Percentiles rank a stretch among this genome's conserved stretches.
Evolutionary conservation across 106 monocot species (phyloP).

Genomic region (Chionographis japonica): DNA sequence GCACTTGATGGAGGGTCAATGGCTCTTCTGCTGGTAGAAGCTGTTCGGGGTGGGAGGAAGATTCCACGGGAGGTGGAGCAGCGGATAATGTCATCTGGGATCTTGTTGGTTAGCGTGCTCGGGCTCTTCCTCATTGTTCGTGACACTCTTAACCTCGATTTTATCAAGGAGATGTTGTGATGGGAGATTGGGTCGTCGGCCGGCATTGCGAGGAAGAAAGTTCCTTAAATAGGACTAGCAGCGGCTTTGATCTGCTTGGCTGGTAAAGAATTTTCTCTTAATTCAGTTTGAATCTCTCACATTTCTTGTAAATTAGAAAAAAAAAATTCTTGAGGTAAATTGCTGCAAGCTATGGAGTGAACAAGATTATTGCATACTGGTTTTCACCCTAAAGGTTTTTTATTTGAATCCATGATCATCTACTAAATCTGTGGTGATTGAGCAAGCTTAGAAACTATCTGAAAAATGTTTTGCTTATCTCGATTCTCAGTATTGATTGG

Average conservation of each 20-base stretch:
- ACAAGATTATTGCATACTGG: no score
- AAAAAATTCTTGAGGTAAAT: background rate
- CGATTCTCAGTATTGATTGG: no score
- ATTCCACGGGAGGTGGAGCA: conserved; percentile 87
- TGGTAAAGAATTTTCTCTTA: conserved; percentile 1
- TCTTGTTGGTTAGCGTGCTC: conserved; percentile 60
- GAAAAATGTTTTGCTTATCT: no score
- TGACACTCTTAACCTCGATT: conserved; percentile 88
- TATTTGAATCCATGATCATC: no score
- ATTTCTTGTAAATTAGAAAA: conserved; percentile 2
- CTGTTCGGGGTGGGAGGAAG: conserved; percentile 79
- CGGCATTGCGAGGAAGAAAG: background rate
- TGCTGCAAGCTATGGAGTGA: no score
- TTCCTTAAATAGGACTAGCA: background rate
- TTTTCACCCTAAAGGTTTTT: no score
- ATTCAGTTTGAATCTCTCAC: background rate
- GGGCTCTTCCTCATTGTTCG: conserved; percentile 84
- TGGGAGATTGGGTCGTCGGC: background rate
- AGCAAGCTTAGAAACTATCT: no score
- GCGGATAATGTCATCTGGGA: conserved; percentile 82
- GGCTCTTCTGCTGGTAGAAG: conserved; percentile 75
- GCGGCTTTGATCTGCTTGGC: background rate
- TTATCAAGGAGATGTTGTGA: conserved; percentile 89
- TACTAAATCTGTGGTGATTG: no score
- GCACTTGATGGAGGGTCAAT: conserved; percentile 88